Conservation (phyloP, 495 filamentous ascomycete genomes). For the Xylaria castorea region DNA sequence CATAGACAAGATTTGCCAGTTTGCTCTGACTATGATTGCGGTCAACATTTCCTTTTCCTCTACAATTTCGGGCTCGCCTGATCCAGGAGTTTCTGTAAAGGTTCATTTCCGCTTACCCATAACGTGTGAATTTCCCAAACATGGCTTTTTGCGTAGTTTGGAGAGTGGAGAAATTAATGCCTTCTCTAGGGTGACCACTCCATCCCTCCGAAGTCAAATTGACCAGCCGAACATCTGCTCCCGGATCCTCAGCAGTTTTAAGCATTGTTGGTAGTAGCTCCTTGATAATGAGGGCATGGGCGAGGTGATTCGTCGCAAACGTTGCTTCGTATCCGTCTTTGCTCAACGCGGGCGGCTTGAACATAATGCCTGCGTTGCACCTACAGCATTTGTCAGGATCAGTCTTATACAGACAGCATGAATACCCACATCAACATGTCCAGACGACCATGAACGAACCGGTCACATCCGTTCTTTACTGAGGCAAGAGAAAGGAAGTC, state of each 20-base stretch:
- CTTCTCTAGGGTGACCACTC: constrained; percentile 42
- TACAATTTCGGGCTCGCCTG: too few species aligned
- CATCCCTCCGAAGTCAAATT: constrained; percentile 40
- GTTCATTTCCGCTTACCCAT: constrained; percentile 26
- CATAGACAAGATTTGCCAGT: constrained; percentile 55
- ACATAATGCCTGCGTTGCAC: constrained; percentile 74
- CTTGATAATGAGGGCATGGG: constrained; percentile 69
- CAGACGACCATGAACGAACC: constrained; percentile 41
- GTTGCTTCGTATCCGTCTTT: constrained; percentile 73
- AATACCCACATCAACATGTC: constrained; percentile 46
- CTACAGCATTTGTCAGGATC: constrained; percentile 8
- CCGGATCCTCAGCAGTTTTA: constrained; percentile 52
- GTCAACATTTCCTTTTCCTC: background rate
- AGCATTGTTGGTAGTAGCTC: constrained; percentile 66
- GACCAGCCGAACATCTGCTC: constrained; percentile 51
- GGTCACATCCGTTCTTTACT: constrained; percentile 31
- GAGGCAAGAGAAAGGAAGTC: constrained; percentile 33
- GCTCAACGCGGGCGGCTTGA: constrained; percentile 55
- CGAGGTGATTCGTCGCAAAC: constrained; percentile 76
- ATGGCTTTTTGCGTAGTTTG: constrained; percentile 44
- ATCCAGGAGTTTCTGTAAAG: background rate
- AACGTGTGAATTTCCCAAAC: constrained; percentile 27
- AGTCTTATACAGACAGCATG: background rate
- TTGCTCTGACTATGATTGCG: constrained; percentile 49
- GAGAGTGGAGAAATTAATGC: constrained; percentile 48